Evolutionary conservation across 495 filamentous ascomycete genomes (phyloP), one percentile per base, ranked within the genome.

Genomic region (Xylaria cubensis): DNA sequence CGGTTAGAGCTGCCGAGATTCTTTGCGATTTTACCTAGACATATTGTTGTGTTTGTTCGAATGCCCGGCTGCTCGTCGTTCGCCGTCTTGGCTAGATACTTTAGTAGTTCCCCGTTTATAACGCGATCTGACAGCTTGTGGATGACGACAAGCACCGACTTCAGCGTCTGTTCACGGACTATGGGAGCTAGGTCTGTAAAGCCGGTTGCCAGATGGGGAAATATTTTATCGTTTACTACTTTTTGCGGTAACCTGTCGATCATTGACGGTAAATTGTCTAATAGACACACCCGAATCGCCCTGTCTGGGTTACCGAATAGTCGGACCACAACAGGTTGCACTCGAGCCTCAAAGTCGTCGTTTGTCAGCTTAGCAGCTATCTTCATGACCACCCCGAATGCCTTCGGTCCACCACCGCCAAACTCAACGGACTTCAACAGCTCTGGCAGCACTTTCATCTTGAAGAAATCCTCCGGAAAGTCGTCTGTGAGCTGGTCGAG

Each of bases 11-110:
- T 82, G 2, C 94, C 92, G 19, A 99, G 83, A 74, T 97, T 92
- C 74, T 93, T 95, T 2, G 96, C 94, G 72, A 99, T 97, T 74
- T 96, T 97, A 17, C 96, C 96, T 12, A 99, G 82, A 77, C 96
- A 98, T 39, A 99, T 98, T 0, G 97, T 98, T 0, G 96, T 99
- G 78, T 99, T 99, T 8, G 96, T 99, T 71, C 96, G 89, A 66
- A 99, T 99, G 8, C 96, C 96, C 21, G 97, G 95, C 76, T 99
- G 95, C 77, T 98, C 95, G 73, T 99, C 96, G 75, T 98, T 98
- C 48, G 96, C 93, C 8, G 95, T 98, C 77, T 97, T 97, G 65
- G 96, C 97, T 29, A 99, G 85, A 78, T 97, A 92, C 78, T 92
- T 92, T 42, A 99, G 82, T 13, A 99, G 83, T 74, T 99, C 96